phyloP scores from a whole-genome alignment of 2,329 filamentous ascomycete species.

The Aspergillus viridinutans region DNA sequence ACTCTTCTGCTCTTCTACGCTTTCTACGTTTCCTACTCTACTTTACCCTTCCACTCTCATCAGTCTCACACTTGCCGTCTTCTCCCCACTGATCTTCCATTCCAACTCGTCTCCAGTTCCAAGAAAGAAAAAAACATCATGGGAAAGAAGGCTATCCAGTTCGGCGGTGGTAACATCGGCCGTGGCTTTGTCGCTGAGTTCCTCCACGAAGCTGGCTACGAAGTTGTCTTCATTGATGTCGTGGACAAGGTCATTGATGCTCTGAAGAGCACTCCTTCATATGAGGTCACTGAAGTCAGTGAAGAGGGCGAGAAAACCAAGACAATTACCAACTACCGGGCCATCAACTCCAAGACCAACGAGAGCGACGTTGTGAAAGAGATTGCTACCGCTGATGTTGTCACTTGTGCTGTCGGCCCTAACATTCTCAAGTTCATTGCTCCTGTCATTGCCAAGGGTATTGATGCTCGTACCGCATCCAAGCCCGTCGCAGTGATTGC shows the following conservation, averaged over 20 bases:
- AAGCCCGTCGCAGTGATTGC: conserved; percentile 86
- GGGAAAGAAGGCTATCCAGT: conserved; percentile 71
- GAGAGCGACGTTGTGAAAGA: conserved; percentile 77
- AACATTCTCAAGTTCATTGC: conserved; percentile 96
- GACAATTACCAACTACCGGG: conserved; percentile 90
- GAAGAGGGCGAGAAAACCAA: conserved; percentile 74
- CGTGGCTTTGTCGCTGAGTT: conserved; percentile 87
- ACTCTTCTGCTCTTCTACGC: background rate
- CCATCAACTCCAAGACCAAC: conserved; percentile 89
- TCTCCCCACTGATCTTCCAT: conserved; percentile 6
- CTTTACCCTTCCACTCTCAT: background rate
- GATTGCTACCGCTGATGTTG: conserved; percentile 80
- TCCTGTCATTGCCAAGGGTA: conserved; percentile 89
- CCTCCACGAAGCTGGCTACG: conserved; percentile 89
- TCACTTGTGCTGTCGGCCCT: conserved; percentile 95
- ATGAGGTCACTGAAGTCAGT: conserved; percentile 91
- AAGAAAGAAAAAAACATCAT: conserved; percentile 25
- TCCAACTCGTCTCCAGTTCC: conserved; percentile 2
- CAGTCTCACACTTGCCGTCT: conserved; percentile 1
- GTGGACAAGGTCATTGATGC: conserved; percentile 75
- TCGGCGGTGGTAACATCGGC: conserved; percentile 82
- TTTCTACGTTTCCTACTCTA: background rate
- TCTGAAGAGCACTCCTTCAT: conserved; percentile 70
- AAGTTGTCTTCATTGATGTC: conserved; percentile 95
- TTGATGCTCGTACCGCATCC: conserved; percentile 65